These are phyloP conservation scores for Kazachstania sp. DNA, from an alignment of 1,139 yeast species.

Conservation along the genomic window DNA sequence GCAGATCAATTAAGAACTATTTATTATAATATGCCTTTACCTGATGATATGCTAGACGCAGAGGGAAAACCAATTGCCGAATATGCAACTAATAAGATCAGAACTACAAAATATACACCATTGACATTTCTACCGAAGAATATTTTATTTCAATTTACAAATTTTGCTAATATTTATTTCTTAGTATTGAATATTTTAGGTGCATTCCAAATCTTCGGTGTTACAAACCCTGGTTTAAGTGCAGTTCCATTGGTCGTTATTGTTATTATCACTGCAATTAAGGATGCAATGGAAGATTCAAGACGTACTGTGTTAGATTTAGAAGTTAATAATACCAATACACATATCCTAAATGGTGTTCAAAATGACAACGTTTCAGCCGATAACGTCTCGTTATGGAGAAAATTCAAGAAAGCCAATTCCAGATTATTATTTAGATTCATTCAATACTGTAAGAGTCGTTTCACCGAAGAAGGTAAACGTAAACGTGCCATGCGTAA, in stretches of 20 bases:
- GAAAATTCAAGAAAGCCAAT: constrained; percentile 49
- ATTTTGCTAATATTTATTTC: constrained; percentile 86
- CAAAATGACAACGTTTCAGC: constrained; percentile 71
- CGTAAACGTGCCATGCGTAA: constrained; percentile 24
- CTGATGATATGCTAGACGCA: constrained; percentile 51
- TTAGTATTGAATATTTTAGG: constrained; percentile 74
- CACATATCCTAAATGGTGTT: constrained; percentile 65
- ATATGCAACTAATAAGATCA: constrained; percentile 82
- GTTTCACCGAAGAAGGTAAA: constrained; percentile 35
- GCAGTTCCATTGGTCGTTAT: constrained; percentile 93
- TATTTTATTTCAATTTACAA: constrained; percentile 66
- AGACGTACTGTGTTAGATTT: constrained; percentile 71
- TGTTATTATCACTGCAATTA: constrained; percentile 77
- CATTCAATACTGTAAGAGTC: constrained; percentile 29
- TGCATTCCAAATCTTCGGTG: constrained; percentile 85
- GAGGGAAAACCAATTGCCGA: constrained; percentile 49
- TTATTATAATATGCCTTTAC: constrained; percentile 63
- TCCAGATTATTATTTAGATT: constrained; percentile 31
- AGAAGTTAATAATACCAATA: constrained; percentile 79
- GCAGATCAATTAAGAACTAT: constrained; percentile 40
- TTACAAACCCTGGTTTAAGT: constrained; percentile 76
- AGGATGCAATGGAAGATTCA: constrained; percentile 92
- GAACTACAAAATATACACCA: constrained; percentile 95
- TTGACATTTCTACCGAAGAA: constrained; percentile 82
- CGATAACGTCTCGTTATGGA: constrained; percentile 49